A percentile compares a stretch with the other conserved stretches of the same genome.
Evolutionary conservation across 192 early-diverging fungal species (phyloP).

Genomic region (Linderina pennispora): DNA sequence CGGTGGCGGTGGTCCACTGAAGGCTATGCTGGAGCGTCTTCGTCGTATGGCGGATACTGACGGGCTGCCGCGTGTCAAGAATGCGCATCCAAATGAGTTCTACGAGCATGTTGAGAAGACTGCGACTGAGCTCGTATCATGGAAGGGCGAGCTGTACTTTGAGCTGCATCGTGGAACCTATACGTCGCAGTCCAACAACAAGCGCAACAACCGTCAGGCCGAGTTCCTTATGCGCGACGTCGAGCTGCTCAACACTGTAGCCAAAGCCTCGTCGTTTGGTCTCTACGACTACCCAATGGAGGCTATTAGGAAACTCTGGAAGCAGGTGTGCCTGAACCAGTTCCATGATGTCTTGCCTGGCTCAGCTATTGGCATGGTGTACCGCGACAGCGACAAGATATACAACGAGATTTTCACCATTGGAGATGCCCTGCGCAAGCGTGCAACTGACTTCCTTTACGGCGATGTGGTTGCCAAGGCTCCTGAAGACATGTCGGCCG

Average conservation of each 20-base stretch:
- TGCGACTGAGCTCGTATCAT: slow-evolving; percentile 64
- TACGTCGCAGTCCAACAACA: slow-evolving; percentile 81
- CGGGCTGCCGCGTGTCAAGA: slow-evolving; percentile 65
- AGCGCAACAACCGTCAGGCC: slow-evolving; percentile 75
- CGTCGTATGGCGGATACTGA: slow-evolving; percentile 67
- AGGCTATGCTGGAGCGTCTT: slow-evolving; percentile 78
- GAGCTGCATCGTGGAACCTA: slow-evolving; percentile 98
- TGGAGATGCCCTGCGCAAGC: slow-evolving; percentile 39
- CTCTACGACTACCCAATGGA: slow-evolving; percentile 56
- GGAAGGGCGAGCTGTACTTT: slow-evolving; percentile 97
- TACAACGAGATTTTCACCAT: slow-evolving; percentile 27
- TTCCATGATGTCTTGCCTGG: slow-evolving; percentile 97
- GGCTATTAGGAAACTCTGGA: slow-evolving; percentile 81
- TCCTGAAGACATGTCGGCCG: not conserved
- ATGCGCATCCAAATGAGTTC: slow-evolving; percentile 73
- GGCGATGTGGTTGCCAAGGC: not conserved
- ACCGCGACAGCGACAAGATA: slow-evolving; percentile 69
- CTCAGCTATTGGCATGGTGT: slow-evolving; percentile 82
- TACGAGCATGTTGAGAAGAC: slow-evolving; percentile 71
- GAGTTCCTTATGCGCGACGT: slow-evolving; percentile 81
- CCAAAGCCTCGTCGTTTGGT: slow-evolving; percentile 8
- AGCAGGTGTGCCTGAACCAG: slow-evolving; percentile 84
- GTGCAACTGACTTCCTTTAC: slow-evolving; percentile 37
- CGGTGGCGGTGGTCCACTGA: slow-evolving; percentile 87
- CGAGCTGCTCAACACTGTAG: slow-evolving; percentile 65